Evolutionary conservation across 352 stramenopile species (phyloP), one percentile per base, ranked within the genome.

Genomic region (Phytopythium cucurbitacearum): DNA sequence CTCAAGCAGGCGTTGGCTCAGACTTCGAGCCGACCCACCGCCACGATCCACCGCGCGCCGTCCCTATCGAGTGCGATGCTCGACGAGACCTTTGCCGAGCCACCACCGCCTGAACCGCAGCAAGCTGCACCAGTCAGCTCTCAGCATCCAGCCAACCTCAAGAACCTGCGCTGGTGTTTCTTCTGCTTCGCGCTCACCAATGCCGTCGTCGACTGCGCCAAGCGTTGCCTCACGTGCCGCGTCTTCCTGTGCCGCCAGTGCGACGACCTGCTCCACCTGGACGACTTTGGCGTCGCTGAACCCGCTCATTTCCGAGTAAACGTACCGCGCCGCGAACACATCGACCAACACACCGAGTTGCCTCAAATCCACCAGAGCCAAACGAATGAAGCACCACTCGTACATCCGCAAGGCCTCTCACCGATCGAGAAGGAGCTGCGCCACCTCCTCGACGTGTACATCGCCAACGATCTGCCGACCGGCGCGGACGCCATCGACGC

Each of bases 251-350:
- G 78, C 32, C 16, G 12, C 3, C 21, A 49, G 0, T 89, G 76
- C 38, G 78, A 89, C 48, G 67, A 64, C 0, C 40, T 73, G 13
- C 50, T 87, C 35, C 78, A 89, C 45, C 47, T 84, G 5, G 76
- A 89, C 38, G 78, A 89, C 52, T 55, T 89, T 0, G 78, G 78
- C n/a, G 65, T 85, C n/a, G 60, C 59, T 7, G 78, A 84, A 35
- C 56, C 65, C 2, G 42, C 48, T 15, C 78, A 89, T 43, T 80
- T 74, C 21, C 65, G 77, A 35, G 64, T 88, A 12, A 73, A 63
- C 21, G 51, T 75, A 5, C 16, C 42, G n/a, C 37, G 7, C 16
- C 3, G 5, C n/a, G 48, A n/a, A 28, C 21, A 28, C 21, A 28
- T 28, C 21, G 21, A 28, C 21, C 21, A 28, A 28, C 21, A 28